Percentiles rank a stretch among this genome's conserved stretches.
Conservation (phyloP, 2,329 filamentous ascomycete genomes). For the Arachnopeziza araneosa region DNA sequence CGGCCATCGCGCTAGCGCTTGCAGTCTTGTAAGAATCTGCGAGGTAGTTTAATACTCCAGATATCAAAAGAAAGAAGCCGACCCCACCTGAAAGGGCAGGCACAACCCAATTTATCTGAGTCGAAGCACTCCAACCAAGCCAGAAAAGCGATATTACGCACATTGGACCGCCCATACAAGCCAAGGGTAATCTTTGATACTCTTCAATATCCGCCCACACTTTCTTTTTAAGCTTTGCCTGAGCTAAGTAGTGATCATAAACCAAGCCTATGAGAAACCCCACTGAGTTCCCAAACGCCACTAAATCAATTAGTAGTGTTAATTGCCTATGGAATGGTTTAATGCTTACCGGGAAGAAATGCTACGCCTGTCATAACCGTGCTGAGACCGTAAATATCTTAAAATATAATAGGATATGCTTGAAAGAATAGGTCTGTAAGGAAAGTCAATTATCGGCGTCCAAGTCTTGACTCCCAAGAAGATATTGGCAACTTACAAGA, state of each 20-base stretch:
- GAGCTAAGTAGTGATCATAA: not conserved
- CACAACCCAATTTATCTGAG: constrained; percentile 37
- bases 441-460: not conserved
- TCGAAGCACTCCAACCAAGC: constrained; percentile 42
- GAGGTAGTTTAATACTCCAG: constrained; percentile 38
- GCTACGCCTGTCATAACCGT: not conserved
- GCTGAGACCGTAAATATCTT: not conserved
- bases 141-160: constrained; percentile 33
- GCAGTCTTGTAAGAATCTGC: constrained; percentile 35
- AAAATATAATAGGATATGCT: not conserved
- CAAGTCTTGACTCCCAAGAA: not conserved
- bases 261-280: not conserved
- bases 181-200: not conserved
- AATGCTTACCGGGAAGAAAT: not conserved
- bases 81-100: constrained; percentile 27
- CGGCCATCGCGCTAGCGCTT: constrained; percentile 34
- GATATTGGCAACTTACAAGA: not conserved
- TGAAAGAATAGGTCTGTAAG: not conserved
- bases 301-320: not conserved
- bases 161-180: not conserved
- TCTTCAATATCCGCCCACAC: not conserved
- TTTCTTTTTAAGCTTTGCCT: not conserved
- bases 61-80: constrained; percentile 37
- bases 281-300: not conserved
- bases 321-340: not conserved